Percentiles rank a stretch among this genome's conserved stretches.
Conservation (phyloP, 352 stramenopile species). For the Pythium volutum region DNA sequence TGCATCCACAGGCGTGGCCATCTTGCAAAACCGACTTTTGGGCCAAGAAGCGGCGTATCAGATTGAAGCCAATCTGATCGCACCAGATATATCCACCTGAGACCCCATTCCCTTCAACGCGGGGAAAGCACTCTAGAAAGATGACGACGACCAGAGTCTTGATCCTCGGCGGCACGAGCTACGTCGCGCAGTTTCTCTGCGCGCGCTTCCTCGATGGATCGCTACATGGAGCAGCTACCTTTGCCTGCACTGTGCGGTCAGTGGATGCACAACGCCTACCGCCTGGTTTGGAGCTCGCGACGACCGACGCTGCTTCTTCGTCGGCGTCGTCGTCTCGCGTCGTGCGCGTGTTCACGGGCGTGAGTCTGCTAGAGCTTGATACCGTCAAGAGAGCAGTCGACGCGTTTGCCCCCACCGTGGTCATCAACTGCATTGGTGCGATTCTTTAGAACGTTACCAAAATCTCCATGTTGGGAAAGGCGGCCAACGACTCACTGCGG, state of each 20-base stretch:
- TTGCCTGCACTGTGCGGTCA: slow-evolving; percentile 44
- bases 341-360: slow-evolving; percentile 42
- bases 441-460: no score
- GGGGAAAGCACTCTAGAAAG: no score
- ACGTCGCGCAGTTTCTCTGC: slow-evolving; percentile 66
- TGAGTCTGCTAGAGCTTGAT: slow-evolving; percentile 34
- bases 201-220: slow-evolving; percentile 24
- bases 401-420: slow-evolving; percentile 35
- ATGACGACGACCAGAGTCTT: slow-evolving; percentile 36
- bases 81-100: slow-evolving; percentile 22
- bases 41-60: background rate
- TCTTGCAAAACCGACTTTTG: background rate
- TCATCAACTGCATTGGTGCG: slow-evolving; percentile 63
- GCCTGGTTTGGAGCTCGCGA: slow-evolving; percentile 24
- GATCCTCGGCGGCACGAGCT: slow-evolving; percentile 56
- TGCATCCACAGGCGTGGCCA: slow-evolving; percentile 9
- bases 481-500: no score
- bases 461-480: background rate
- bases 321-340: background rate
- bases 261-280: slow-evolving; percentile 23
- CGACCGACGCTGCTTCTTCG: background rate
- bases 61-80: background rate
- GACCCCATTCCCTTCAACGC: background rate
- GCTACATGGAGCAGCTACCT: background rate
- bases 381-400: slow-evolving; percentile 33